phyloP scores from a whole-genome alignment of 1,284 basidiomycete genomes.

The Trametes sp. region DNA sequence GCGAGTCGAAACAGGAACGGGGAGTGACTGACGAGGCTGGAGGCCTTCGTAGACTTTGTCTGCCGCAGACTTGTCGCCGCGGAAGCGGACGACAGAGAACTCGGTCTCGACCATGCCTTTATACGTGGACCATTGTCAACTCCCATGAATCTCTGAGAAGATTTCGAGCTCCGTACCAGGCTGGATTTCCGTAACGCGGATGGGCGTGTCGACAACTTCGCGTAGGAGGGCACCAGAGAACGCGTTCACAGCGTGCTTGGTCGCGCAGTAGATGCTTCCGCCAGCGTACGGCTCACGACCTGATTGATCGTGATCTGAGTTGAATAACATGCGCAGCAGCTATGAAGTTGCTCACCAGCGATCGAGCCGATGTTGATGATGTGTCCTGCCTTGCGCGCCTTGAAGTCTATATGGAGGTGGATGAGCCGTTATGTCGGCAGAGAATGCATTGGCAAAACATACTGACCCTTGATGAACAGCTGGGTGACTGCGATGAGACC shows the following conservation, averaged over 20 bases:
- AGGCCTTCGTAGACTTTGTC: slow-evolving; percentile 91
- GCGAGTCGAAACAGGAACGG: background rate
- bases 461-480: slow-evolving; percentile 72
- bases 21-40: slow-evolving; percentile 68
- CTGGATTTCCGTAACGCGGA: slow-evolving; percentile 91
- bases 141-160: background rate
- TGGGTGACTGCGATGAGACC: slow-evolving; percentile 89
- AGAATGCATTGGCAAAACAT: background rate
- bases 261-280: slow-evolving; percentile 84
- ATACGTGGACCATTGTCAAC: background rate
- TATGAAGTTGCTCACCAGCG: slow-evolving; percentile 60
- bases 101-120: slow-evolving; percentile 91
- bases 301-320: slow-evolving; percentile 41
- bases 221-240: slow-evolving; percentile 87
- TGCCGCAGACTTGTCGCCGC: slow-evolving; percentile 83
- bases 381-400: slow-evolving; percentile 86
- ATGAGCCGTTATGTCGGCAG: background rate
- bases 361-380: slow-evolving; percentile 97
- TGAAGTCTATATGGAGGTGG: slow-evolving; percentile 74
- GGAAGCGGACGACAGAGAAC: slow-evolving; percentile 89
- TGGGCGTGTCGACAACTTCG: slow-evolving; percentile 90
- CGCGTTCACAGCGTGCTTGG: slow-evolving; percentile 90
- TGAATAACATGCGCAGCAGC: background rate
- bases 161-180: slow-evolving; percentile 62
- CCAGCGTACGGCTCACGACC: slow-evolving; percentile 92